Percentiles rank a stretch among this genome's conserved stretches.
phyloP scores from a whole-genome alignment of 441 rosid genomes.

The Adansonia madagascariensis region DNA sequence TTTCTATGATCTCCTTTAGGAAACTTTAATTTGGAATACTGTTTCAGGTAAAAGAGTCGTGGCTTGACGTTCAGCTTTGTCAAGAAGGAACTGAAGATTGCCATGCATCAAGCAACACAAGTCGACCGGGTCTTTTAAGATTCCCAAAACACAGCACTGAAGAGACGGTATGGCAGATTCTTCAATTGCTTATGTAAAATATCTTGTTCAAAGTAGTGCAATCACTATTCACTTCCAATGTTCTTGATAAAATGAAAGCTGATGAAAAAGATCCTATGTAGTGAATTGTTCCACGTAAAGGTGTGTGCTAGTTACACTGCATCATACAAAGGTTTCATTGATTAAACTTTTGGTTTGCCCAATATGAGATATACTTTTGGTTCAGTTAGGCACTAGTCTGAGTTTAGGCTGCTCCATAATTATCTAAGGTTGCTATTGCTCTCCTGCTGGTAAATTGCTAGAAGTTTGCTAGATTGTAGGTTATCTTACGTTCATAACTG shows the following conservation, averaged over 20 bases:
- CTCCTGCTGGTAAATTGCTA: not conserved
- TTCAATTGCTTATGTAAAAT: constrained; percentile 17
- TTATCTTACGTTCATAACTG: not conserved
- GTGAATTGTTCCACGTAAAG: constrained; percentile 1
- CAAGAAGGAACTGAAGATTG: constrained; percentile 73
- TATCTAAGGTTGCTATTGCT: not conserved
- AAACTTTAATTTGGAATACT: constrained; percentile 27
- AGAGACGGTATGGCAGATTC: constrained; percentile 62
- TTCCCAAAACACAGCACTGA: constrained; percentile 84
- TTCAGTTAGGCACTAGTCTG: not conserved
- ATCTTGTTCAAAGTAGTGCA: constrained; percentile 5
- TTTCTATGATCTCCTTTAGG: not conserved
- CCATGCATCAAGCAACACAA: constrained; percentile 50
- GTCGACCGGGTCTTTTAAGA: constrained; percentile 54
- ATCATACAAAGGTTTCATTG: constrained; percentile 2
- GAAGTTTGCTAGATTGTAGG: not conserved
- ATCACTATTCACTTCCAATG: not conserved
- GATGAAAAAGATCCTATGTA: constrained; percentile 1
- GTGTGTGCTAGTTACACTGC: not conserved
- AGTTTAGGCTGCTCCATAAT: not conserved
- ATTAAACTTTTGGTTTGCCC: constrained; percentile 7
- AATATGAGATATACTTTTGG: not conserved
- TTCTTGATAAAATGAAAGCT: not conserved
- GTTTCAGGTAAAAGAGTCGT: constrained; percentile 83
- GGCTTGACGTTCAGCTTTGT: constrained; percentile 93